Evolutionary conservation across 1,284 basidiomycete genomes (phyloP), one percentile per base, ranked within the genome.

Genomic region (Crepidotus sp.): DNA sequence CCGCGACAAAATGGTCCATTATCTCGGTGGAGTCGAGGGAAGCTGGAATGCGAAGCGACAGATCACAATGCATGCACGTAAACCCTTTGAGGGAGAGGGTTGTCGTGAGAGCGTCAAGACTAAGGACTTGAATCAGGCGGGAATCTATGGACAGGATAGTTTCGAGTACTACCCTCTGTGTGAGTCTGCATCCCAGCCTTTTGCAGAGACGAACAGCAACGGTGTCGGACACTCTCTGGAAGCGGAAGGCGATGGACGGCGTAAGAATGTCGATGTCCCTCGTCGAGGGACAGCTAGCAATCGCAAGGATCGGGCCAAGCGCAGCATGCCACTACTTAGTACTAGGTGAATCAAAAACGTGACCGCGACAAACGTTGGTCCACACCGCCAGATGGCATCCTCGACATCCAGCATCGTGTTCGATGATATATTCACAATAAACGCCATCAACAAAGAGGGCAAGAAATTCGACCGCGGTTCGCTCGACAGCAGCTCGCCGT

Each of bases 401-500:
- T 68, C 72, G 26, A 68, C 78, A 24, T 85, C 85, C 1, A 84
- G 75, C 58, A 75, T 90, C 54, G 74, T 94, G 46, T 94, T 96
- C 60, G 84, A 92, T 57, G 92, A 95, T 63, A 80, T 91, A 24
- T 95, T 96, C 66, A 83, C 77, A 6, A 83, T 94, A 49, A 75
- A 76, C 54, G 81, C 68, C 21, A 88, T 95, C 40, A 88, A 96
- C 70, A 82, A 81, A 60, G 91, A 95, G 60, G 95, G 96, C 43
- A 96, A 89, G 70, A 97, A 95, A 65, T 97, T 96, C 56, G 94
- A 97, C 65, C 73, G 94, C 82, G 94, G 94, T 94, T 50, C 36
- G 72, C 48, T 58, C 26, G 18, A 8, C 13, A 21, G 19, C 46
- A 34, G 21, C 41, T 44, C 39, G 40, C 42, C 31, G 1, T 17